phyloP scores from a whole-genome alignment of 2,329 filamentous ascomycete species.

The Kalmusia sp. region DNA sequence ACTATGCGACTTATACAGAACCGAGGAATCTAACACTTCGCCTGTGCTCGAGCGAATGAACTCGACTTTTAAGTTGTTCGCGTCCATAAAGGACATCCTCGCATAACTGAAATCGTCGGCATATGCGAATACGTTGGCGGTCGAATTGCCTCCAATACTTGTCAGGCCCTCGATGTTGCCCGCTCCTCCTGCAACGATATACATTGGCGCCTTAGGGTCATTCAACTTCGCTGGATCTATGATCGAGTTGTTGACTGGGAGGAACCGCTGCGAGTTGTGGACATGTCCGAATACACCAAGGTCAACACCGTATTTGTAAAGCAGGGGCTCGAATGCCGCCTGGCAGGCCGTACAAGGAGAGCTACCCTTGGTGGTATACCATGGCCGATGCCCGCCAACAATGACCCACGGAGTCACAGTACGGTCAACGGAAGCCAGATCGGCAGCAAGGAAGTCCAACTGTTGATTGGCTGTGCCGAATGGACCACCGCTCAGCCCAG shows the following conservation, averaged over 20 bases:
- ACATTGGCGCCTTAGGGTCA: conserved; percentile 63
- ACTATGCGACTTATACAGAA: conserved; percentile 6
- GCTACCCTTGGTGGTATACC: conserved; percentile 41
- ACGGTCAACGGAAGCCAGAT: conserved; percentile 64
- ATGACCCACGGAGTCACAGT: conserved; percentile 62
- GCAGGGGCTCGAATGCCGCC: conserved; percentile 59
- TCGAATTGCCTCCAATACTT: conserved; percentile 50
- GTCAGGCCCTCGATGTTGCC: conserved; percentile 64
- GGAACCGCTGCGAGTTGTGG: conserved; percentile 64
- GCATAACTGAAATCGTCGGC: conserved; percentile 62
- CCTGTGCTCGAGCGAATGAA: conserved; percentile 59
- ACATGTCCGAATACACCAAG: conserved; percentile 65
- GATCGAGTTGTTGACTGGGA: conserved; percentile 39
- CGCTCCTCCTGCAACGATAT: conserved; percentile 63
- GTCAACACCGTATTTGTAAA: conserved; percentile 66
- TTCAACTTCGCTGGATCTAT: conserved; percentile 53
- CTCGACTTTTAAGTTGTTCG: conserved; percentile 56
- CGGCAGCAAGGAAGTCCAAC: conserved; percentile 61
- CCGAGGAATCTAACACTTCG: conserved; percentile 9
- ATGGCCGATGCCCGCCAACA: conserved; percentile 54
- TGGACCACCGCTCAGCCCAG: conserved; percentile 55
- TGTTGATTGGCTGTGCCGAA: conserved; percentile 60
- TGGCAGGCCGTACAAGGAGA: conserved; percentile 56
- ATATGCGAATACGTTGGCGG: conserved; percentile 58
- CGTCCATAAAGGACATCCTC: conserved; percentile 56